A percentile compares a stretch with the other conserved stretches of the same genome.
Evolutionary conservation across 495 filamentous ascomycete genomes (phyloP).

Genomic region (Annulohypoxylon nitens): DNA sequence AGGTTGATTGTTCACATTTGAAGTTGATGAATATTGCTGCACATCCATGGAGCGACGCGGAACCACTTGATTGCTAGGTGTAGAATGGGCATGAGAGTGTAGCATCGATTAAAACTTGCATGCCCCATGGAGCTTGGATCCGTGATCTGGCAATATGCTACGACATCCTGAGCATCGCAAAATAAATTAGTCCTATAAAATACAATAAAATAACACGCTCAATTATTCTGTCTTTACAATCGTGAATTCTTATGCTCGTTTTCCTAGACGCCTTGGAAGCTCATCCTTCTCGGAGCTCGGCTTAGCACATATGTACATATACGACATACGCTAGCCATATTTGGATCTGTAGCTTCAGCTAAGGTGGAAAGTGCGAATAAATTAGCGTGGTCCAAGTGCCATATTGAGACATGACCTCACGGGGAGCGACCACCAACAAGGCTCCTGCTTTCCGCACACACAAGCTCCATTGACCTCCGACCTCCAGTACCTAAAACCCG

Average conservation of each 20-base stretch:
- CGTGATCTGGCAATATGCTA: not conserved
- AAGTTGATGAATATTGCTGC: too few species aligned
- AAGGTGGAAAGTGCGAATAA: conserved; percentile 11
- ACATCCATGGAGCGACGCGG: too few species aligned
- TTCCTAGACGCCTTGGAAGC: not conserved
- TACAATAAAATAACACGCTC: not conserved
- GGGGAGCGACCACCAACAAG: conserved; percentile 35
- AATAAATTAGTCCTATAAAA: not conserved
- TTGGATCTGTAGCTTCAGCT: conserved; percentile 11
- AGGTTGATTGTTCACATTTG: too few species aligned
- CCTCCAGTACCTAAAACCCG: conserved; percentile 28
- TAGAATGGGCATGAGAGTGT: too few species aligned
- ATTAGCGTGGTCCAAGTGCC: conserved; percentile 32
- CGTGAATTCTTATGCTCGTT: not conserved
- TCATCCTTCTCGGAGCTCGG: conserved; percentile 19
- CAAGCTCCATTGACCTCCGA: conserved; percentile 17
- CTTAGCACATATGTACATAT: conserved; percentile 1
- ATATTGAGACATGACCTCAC: conserved; percentile 45
- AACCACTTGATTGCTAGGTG: too few species aligned
- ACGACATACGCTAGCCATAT: conserved; percentile 18
- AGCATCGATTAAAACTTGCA: too few species aligned
- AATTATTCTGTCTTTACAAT: not conserved
- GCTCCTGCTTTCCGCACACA: conserved; percentile 41
- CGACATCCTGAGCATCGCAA: not conserved
- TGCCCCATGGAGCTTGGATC: too few species aligned